phyloP scores from a whole-genome alignment of 768 basidiomycete species.

The Tulasnella sp. region DNA sequence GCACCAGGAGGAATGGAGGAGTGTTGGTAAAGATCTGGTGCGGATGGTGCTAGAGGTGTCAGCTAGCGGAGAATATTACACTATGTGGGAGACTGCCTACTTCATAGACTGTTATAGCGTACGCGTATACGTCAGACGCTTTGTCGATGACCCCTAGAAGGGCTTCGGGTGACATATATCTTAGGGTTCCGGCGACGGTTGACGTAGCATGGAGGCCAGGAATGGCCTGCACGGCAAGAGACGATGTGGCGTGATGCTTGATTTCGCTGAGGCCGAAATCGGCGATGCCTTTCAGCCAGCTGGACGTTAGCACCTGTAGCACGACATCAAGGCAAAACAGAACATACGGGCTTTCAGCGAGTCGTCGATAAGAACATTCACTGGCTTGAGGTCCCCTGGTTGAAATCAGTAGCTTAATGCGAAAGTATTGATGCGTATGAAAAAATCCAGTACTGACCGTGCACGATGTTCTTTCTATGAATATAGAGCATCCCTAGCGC shows the following conservation, averaged over 20 bases:
- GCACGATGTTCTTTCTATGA: not conserved
- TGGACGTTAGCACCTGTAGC: no score
- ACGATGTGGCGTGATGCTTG: not conserved
- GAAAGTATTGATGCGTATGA: not conserved
- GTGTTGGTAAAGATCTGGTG: not conserved
- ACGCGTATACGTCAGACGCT: not conserved
- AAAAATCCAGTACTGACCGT: not conserved
- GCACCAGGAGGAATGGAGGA: not conserved
- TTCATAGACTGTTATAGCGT: not conserved
- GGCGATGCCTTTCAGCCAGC: conserved; percentile 3
- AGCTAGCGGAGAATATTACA: no score
- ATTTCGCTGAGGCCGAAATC: conserved; percentile 4
- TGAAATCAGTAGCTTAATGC: no score
- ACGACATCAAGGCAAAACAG: no score
- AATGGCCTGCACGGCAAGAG: no score
- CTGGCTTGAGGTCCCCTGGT: not conserved
- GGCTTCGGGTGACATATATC: conserved; percentile 5
- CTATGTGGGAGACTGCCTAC: no score
- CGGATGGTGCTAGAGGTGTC: no score
- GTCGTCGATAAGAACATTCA: not conserved
- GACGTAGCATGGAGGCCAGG: no score
- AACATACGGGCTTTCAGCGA: not conserved
- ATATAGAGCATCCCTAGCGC: not conserved
- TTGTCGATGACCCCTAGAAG: not conserved
- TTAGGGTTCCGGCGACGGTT: not conserved